These are phyloP conservation scores for Peribolospora kevripleyi DNA, from an alignment of 768 basidiomycete genomes.

Conservation along the genomic window DNA sequence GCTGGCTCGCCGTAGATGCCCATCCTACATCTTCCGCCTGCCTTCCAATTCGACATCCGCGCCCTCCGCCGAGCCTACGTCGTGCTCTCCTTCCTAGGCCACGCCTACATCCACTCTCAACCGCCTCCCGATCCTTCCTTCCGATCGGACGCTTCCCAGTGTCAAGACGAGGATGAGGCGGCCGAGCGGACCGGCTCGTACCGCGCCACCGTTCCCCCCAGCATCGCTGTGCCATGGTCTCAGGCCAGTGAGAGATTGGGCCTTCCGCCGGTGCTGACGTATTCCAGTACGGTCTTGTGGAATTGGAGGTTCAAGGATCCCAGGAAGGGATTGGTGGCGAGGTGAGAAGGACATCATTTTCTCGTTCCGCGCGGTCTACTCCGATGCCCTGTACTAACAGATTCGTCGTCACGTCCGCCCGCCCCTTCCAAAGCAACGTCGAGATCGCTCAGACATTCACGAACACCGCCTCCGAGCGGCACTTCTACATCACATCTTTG, in stretches of 20 bases:
- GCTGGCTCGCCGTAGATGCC: slow-evolving; percentile 32
- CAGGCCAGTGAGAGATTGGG: slow-evolving; percentile 43
- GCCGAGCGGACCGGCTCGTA: slow-evolving; percentile 15
- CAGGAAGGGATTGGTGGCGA: slow-evolving; percentile 1
- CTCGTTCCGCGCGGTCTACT: neutral
- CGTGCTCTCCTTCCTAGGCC: slow-evolving; percentile 66
- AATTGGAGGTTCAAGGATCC: slow-evolving; percentile 26
- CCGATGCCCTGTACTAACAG: neutral
- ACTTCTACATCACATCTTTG: slow-evolving; percentile 68
- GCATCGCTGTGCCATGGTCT: slow-evolving; percentile 50
- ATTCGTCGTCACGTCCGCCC: neutral
- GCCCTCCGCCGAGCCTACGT: slow-evolving; percentile 61
- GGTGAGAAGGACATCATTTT: neutral
- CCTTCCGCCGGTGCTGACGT: slow-evolving; percentile 68
- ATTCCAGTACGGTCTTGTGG: slow-evolving; percentile 75
- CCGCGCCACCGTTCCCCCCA: slow-evolving; percentile 39
- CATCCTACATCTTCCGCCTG: slow-evolving; percentile 31
- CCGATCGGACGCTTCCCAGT: slow-evolving; percentile 1
- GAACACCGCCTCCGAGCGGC: slow-evolving; percentile 48
- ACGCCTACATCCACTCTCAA: slow-evolving; percentile 55
- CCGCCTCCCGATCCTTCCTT: slow-evolving; percentile 5
- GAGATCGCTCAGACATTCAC: slow-evolving; percentile 36
- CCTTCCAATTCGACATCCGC: slow-evolving; percentile 31
- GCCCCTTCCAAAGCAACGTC: slow-evolving; percentile 31
- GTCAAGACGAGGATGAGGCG: neutral